A percentile compares a stretch with the other conserved stretches of the same genome.
Conservation (phyloP, 75 land plant species). For the Ceratopteris richardii region DNA sequence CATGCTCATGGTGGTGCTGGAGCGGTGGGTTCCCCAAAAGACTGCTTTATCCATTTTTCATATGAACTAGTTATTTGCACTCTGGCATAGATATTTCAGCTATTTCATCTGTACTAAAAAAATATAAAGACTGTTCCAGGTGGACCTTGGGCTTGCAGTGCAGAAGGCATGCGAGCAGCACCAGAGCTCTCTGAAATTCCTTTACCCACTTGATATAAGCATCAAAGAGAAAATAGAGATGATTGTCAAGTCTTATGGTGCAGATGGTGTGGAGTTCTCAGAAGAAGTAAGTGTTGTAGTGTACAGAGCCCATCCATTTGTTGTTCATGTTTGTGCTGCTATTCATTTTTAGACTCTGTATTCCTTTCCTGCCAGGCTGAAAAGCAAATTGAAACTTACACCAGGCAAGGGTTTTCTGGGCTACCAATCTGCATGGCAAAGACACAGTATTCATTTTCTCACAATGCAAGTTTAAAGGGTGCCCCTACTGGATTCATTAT, state of each 20-base stretch:
- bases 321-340: neutral
- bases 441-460: slow-evolving; percentile 93
- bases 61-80: neutral
- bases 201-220: slow-evolving; percentile 76
- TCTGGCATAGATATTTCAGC: no score
- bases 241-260: slow-evolving; percentile 93
- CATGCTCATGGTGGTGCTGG: slow-evolving; percentile 97
- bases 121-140: slow-evolving; percentile 35
- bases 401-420: slow-evolving; percentile 76
- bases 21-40: slow-evolving; percentile 48
- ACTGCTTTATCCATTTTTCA: neutral
- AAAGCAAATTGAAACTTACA: slow-evolving; percentile 86
- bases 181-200: slow-evolving; percentile 48
- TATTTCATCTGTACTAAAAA: no score
- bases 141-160: slow-evolving; percentile 85
- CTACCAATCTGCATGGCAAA: slow-evolving; percentile 97
- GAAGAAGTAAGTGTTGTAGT: slow-evolving; percentile 49
- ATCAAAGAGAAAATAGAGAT: slow-evolving; percentile 89
- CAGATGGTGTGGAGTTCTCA: slow-evolving; percentile 82
- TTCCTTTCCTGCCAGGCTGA: slow-evolving; percentile 49
- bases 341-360: neutral
- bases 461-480: slow-evolving; percentile 68
- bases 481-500: slow-evolving; percentile 75
- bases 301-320: slow-evolving; percentile 1
- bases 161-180: slow-evolving; percentile 90